Evolutionary conservation across 2,329 filamentous ascomycete species (phyloP), one percentile per base, ranked within the genome.

Genomic region (Colletotrichum sp.): DNA sequence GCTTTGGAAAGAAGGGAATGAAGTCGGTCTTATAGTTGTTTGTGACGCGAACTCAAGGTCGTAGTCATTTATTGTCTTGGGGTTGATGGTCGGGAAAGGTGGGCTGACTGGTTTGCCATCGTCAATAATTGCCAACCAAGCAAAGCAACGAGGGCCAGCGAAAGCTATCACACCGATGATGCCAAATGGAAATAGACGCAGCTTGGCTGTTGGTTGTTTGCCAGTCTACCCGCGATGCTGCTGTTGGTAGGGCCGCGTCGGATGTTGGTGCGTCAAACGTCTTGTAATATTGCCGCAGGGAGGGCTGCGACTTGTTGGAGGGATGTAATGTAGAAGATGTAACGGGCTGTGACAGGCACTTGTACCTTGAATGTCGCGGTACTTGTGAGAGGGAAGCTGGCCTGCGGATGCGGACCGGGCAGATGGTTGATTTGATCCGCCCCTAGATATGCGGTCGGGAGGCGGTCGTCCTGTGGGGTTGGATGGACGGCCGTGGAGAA

Each of bases 41-140:
- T 61, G 77, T 78, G 60, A 72, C 67, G 70, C 66, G 55, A 78
- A 52, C 56, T 60, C 77, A 71, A 74, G 70, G 65, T 48, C 67
- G 36, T 75, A 13, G 43, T 52, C 43, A 72, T 62, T 68, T 77
- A 76, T 74, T 78, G 77, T 68, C 64, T 77, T 77, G 75, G 56
- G 68, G 72, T 66, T 30, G 72, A 65, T 43, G 71, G 70, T 76
- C 55, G 66, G 61, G 65, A 68, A 68, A 60, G 58, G 75, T 76
- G 77, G 70, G 76, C 73, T 70, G 73, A 70, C 73, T 77, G 74
- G 76, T 77, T 78, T 76, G 76, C 76, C 76, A 78, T 78, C 69
- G 72, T 77, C 77, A 78, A 68, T 68, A 66, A 52, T 34, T 70
- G 32, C 69, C 77, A 76, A 70, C 72, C 65, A 72, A 64, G 56